Percentiles rank a stretch among this genome's conserved stretches.
Evolutionary conservation across 805 yeast species (phyloP).

Genomic region (Cyberlindnera maclurae): DNA sequence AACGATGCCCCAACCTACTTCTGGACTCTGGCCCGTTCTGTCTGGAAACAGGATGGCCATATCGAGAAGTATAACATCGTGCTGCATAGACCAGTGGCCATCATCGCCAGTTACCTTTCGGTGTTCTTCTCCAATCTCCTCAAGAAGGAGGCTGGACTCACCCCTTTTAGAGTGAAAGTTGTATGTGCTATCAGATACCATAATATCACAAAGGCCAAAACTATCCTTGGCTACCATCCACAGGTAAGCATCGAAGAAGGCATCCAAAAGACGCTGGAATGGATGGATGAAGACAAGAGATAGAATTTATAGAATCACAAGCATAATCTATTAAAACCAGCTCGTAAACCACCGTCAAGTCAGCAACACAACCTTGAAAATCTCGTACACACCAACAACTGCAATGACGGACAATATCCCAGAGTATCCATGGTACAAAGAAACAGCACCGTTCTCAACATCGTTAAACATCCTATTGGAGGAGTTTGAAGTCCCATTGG

Average conservation of each 20-base stretch:
- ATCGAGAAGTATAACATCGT: conserved; percentile 64
- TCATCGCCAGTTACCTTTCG: conserved; percentile 75
- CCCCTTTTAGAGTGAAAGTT: conserved; percentile 89
- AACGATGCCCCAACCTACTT: conserved; percentile 93
- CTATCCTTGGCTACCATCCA: conserved; percentile 72
- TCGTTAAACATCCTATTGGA: not conserved
- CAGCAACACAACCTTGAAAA: not conserved
- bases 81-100: conserved; percentile 67
- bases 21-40: conserved; percentile 94
- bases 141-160: conserved; percentile 87
- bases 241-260: conserved; percentile 74
- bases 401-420: not conserved
- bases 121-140: conserved; percentile 60
- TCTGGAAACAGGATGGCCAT: conserved; percentile 95
- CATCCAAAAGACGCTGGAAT: conserved; percentile 67
- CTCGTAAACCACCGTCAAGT: not conserved
- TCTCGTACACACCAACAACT: not conserved
- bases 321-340: not conserved
- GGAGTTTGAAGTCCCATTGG: not conserved
- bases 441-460: conserved; percentile 5
- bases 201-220: conserved; percentile 82
- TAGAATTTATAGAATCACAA: not conserved
- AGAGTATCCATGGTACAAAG: not conserved
- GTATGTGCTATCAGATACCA: conserved; percentile 94
- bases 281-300: conserved; percentile 69